Percentiles rank a stretch among this genome's conserved stretches.
Conservation (phyloP, 495 filamentous ascomycete genomes). For the Rostrohypoxylon terebratum region DNA sequence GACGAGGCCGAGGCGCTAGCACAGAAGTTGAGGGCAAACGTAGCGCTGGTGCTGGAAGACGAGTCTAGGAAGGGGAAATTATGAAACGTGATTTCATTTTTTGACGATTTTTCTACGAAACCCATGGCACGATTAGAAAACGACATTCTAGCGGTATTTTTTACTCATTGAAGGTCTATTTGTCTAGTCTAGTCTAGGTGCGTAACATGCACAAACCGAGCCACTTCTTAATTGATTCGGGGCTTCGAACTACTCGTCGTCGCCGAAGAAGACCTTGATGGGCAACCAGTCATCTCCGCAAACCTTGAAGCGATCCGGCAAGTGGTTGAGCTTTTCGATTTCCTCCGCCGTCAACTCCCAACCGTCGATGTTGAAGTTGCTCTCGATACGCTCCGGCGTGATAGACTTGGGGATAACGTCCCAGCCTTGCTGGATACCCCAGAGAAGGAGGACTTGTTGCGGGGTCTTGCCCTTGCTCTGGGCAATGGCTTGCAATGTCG, state of each 20-base stretch:
- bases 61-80: conserved; percentile 56
- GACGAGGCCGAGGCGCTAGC: conserved; percentile 78
- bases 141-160: neutral
- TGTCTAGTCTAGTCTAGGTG: conserved; percentile 35
- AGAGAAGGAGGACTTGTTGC: conserved; percentile 74
- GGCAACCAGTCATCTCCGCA: conserved; percentile 77
- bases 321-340: conserved; percentile 68
- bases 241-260: conserved; percentile 70
- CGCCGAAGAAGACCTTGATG: conserved; percentile 86
- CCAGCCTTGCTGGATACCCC: conserved; percentile 79
- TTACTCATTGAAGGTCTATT: conserved; percentile 41
- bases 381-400: conserved; percentile 70
- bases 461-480: conserved; percentile 74
- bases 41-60: conserved; percentile 66
- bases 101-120: neutral
- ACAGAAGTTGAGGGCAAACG: conserved; percentile 67
- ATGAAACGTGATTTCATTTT: conserved; percentile 16
- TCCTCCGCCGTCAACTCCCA: conserved; percentile 75
- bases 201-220: conserved; percentile 14
- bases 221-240: conserved; percentile 7
- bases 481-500: conserved; percentile 68
- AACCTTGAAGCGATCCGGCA: conserved; percentile 79
- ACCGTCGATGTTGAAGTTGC: conserved; percentile 74
- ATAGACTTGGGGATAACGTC: conserved; percentile 79
- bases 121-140: neutral